Evolutionary conservation across 345 rosid species (phyloP), one percentile per base, ranked within the genome.

Genomic region (Salix arbutifolia): DNA sequence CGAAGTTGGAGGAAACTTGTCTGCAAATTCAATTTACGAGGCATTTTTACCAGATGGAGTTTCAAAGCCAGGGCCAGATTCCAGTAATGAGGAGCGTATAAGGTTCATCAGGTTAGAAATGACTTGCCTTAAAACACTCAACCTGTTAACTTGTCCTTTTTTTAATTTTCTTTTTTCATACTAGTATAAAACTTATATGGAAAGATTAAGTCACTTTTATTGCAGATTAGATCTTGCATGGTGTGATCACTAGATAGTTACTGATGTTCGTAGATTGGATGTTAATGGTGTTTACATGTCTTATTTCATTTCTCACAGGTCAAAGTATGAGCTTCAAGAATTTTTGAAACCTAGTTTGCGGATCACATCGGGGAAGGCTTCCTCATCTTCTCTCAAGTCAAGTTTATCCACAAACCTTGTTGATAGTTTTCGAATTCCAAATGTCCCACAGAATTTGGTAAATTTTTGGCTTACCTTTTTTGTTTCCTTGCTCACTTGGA

Each of bases 301-400:
- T 26, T 73, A 21, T 77, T 72, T 84, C 70, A 75, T 76, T 65
- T 42, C 62, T 58, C 73, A 75, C 76, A 96, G 98, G 88, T 92
- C 98, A 25, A 96, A 96, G 84, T 96, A 96, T 81, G 97, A 94
- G 91, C 88, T 78, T 69, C 98, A 96, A 88, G 94, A 92, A 86
- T 96, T 92, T 82, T 61, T 94, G 81, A 91, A 96, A 82, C 94
- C 98, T 73, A 92, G 96, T 81, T 90, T 96, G 82, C 89, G 92
- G 78, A 96, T 94, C 71, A 73, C 90, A 31, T 90, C 95, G 0
- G 89, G 75, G 68, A 85, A 85, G 72, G 65, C 62, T 61, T 71
- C 92, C 37, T 76, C 94, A 40, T 82, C 80, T 65, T 74, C 88
- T 81, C 88, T 86, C 52, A 83, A 86, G 78, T 73, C 92, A 74